Percentiles rank a stretch among this genome's conserved stretches.
Evolutionary conservation across 441 rosid species (phyloP).

Genomic region (Theobroma grandiflorum): DNA sequence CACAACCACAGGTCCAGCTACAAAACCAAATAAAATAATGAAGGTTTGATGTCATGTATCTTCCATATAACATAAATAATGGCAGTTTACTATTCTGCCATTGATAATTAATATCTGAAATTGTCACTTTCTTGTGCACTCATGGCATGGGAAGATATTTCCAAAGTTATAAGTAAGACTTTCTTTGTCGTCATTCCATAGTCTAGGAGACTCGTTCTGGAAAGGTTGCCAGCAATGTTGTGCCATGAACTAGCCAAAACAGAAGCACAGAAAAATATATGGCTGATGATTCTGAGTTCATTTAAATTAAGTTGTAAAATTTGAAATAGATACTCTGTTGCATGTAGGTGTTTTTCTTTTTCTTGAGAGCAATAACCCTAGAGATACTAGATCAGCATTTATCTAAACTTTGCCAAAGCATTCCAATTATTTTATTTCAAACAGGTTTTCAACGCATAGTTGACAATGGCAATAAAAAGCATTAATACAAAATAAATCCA

Average conservation of each 20-base stretch:
- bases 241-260: background rate
- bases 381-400: background rate
- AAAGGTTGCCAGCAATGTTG: background rate
- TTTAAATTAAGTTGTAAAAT: background rate
- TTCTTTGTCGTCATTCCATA: background rate
- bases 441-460: background rate
- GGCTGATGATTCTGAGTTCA: background rate
- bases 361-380: background rate
- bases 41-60: background rate
- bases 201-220: background rate
- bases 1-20: constrained; percentile 26
- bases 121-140: background rate
- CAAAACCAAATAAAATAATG: constrained; percentile 3
- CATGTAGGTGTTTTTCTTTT: background rate
- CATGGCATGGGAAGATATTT: background rate
- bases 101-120: background rate
- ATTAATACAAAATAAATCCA: background rate
- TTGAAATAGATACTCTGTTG: background rate
- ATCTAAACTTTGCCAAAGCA: background rate
- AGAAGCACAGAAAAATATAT: background rate
- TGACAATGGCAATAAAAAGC: background rate
- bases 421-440: background rate
- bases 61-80: background rate
- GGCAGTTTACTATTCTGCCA: background rate
- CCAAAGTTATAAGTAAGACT: background rate